Conservation (phyloP, 2,329 filamentous ascomycete species). For the Colletotrichum tabaci region DNA sequence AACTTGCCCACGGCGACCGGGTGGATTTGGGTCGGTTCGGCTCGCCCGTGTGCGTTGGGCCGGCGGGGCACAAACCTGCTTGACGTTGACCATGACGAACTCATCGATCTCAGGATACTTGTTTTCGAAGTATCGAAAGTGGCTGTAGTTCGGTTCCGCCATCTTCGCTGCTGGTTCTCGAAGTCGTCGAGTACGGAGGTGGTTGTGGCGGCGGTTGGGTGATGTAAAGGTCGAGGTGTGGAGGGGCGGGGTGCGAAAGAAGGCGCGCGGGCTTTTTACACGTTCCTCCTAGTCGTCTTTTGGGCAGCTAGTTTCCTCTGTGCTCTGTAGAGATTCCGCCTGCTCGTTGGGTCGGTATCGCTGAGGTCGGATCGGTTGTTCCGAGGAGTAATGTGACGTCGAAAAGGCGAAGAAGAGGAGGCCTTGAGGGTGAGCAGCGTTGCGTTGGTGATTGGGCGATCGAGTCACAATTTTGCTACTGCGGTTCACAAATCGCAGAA, state of each 20-base stretch:
- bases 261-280: slow-evolving; percentile 44
- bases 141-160: slow-evolving; percentile 89
- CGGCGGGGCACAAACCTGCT: slow-evolving; percentile 77
- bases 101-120: slow-evolving; percentile 98
- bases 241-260: slow-evolving; percentile 50
- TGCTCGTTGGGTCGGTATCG: slow-evolving; percentile 30
- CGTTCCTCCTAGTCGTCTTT: slow-evolving; percentile 20
- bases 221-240: slow-evolving; percentile 44
- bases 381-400: slow-evolving; percentile 23
- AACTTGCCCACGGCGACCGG: slow-evolving; percentile 10
- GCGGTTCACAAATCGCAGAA: slow-evolving; percentile 47
- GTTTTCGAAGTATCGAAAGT: slow-evolving; percentile 90
- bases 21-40: slow-evolving; percentile 22
- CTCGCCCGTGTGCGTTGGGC: slow-evolving; percentile 37
- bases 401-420: slow-evolving; percentile 22
- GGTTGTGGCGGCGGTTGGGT: slow-evolving; percentile 39
- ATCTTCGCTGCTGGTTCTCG: slow-evolving; percentile 72
- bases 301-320: slow-evolving; percentile 37
- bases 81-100: slow-evolving; percentile 99
- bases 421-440: slow-evolving; percentile 28
- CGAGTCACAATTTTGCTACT: slow-evolving; percentile 63
- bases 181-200: slow-evolving; percentile 42
- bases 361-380: slow-evolving; percentile 20
- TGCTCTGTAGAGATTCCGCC: slow-evolving; percentile 31
- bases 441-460: slow-evolving; percentile 45